Percentiles rank a stretch among this genome's conserved stretches.
Conservation (phyloP, 176 grass and related monocot species). For the Areca catechu region DNA sequence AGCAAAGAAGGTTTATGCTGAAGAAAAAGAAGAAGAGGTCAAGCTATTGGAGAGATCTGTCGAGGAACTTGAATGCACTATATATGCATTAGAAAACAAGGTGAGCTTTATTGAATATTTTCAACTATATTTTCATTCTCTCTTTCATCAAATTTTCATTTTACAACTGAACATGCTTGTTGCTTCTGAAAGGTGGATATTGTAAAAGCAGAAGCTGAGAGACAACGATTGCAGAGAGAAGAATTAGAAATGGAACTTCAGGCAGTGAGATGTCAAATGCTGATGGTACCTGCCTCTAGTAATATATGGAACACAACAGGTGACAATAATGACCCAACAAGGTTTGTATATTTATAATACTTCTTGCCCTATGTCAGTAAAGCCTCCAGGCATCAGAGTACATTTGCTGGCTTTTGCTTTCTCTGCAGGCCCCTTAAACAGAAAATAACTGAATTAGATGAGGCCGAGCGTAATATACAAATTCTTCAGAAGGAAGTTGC, state of each 20-base stretch:
- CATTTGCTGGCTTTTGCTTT: constrained; percentile 7
- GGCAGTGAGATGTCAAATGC: constrained; percentile 63
- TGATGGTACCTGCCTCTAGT: constrained; percentile 30
- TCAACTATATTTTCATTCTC: constrained; percentile 8
- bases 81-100: constrained; percentile 77
- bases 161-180: constrained; percentile 1
- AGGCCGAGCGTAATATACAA: constrained; percentile 48
- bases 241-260: constrained; percentile 72
- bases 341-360: constrained; percentile 27
- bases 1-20: constrained; percentile 54
- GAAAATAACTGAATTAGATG: constrained; percentile 34
- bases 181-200: constrained; percentile 52
- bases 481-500: constrained; percentile 69
- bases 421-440: constrained; percentile 26
- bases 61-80: constrained; percentile 69
- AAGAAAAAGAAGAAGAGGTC: constrained; percentile 87
- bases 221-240: constrained; percentile 63
- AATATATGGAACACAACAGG: constrained; percentile 24
- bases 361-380: constrained; percentile 2
- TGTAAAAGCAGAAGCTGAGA: constrained; percentile 71
- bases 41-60: constrained; percentile 83
- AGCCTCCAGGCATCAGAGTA: not conserved
- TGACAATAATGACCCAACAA: constrained; percentile 22
- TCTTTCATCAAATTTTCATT: not conserved
- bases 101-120: constrained; percentile 28